Conservation (phyloP, 2,329 filamentous ascomycete genomes). For the Fusarium praegraminearum region DNA sequence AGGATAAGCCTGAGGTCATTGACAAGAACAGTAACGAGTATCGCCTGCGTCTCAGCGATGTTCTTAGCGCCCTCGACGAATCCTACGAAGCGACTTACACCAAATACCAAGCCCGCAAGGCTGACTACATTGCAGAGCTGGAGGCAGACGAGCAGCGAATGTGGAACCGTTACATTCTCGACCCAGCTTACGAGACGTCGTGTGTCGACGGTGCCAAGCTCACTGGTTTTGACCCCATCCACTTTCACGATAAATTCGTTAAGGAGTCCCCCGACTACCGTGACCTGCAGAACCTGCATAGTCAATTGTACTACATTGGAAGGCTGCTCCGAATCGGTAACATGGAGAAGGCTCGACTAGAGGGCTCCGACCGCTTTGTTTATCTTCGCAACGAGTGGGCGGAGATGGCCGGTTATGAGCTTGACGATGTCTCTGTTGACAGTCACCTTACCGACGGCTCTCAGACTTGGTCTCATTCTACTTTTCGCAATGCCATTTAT, state of each 20-base stretch:
- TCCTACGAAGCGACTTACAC: not conserved
- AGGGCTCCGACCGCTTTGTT: slow-evolving; percentile 15
- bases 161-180: slow-evolving; percentile 31
- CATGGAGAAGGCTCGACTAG: slow-evolving; percentile 26
- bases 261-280: too few relatives aligned
- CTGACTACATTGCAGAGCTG: not conserved
- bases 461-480: not conserved
- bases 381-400: slow-evolving; percentile 19
- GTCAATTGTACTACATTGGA: slow-evolving; percentile 4
- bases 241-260: not conserved
- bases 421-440: not conserved
- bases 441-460: not conserved
- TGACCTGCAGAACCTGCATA: not conserved
- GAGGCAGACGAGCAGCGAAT: slow-evolving; percentile 9
- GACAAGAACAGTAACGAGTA: slow-evolving; percentile 33
- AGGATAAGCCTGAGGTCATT: not conserved
- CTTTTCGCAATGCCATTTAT: not conserved
- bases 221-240: not conserved
- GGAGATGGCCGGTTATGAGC: not conserved
- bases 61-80: slow-evolving; percentile 18
- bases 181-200: slow-evolving; percentile 1
- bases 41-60: slow-evolving; percentile 4
- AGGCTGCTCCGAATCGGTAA: slow-evolving; percentile 4
- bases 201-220: not conserved
- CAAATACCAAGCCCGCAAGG: slow-evolving; percentile 7